phyloP scores from a whole-genome alignment of 139 green algal genomes.

The Ulvella scutata region DNA sequence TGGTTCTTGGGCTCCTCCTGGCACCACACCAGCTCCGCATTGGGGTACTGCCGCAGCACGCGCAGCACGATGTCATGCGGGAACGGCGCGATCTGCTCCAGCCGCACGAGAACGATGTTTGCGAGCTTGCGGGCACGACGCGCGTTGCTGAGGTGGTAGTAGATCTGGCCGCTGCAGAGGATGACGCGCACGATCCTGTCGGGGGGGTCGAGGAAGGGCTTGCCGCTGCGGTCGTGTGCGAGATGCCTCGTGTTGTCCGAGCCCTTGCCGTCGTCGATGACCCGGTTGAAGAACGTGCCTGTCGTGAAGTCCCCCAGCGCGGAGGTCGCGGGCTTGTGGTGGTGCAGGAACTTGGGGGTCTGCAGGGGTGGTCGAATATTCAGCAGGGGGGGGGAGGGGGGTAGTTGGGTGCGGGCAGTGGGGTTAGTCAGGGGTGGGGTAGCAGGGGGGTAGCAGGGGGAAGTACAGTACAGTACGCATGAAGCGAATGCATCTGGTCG shows the following conservation, averaged over 20 bases:
- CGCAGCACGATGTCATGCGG: constrained; percentile 42
- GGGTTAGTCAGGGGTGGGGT: too few species aligned
- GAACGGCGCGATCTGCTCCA: constrained; percentile 75
- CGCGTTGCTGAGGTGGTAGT: constrained; percentile 35
- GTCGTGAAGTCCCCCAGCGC: constrained; percentile 36
- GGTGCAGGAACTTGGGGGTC: constrained; percentile 55
- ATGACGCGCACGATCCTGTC: constrained; percentile 37
- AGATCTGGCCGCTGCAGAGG: constrained; percentile 50
- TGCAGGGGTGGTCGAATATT: constrained; percentile 13
- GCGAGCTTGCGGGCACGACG: constrained; percentile 16
- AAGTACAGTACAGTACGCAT: too few species aligned
- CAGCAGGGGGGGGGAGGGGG: background rate
- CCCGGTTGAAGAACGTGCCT: constrained; percentile 49
- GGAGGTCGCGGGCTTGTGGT: constrained; percentile 46
- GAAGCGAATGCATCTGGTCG: too few species aligned
- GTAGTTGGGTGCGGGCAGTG: too few species aligned
- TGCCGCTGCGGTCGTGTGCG: constrained; percentile 6
- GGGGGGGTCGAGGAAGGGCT: constrained; percentile 23
- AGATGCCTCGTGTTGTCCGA: constrained; percentile 48
- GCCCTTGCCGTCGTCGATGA: constrained; percentile 49
- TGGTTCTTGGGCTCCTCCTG: constrained; percentile 75
- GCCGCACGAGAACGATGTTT: constrained; percentile 50
- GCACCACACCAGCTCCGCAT: constrained; percentile 56
- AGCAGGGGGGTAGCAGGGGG: too few species aligned
- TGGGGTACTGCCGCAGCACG: constrained; percentile 29